Evolutionary conservation across 345 rosid species (phyloP), one percentile per base, ranked within the genome.

Genomic region (Aquilaria sinensis): DNA sequence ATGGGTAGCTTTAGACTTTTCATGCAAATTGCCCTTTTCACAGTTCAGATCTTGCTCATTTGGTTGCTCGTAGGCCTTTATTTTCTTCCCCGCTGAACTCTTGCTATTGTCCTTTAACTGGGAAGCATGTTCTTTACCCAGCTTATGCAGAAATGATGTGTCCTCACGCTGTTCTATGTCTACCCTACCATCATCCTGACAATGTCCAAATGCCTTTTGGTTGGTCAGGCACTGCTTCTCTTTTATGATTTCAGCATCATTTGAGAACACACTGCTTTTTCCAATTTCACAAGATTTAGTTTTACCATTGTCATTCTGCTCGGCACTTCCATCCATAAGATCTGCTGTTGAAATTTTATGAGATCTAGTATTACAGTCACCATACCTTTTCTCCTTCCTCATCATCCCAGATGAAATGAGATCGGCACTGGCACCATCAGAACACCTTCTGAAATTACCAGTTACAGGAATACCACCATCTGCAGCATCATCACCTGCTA

Each of bases 1-100:
- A 56, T 58, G 43, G 55, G 61, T 70, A n/a, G 31, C 12, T 30
- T 32, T 60, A 47, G 64, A 52, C 63, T 62, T 68, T 49, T 63
- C 64, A 60, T 70, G 70, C 60, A 66, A 15, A 16, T 31, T 23
- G 23, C 63, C 72, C 77, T 77, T 71, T 62, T 52, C 65, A 10
- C 57, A 53, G 67, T 51, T 15, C 37, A 54, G 48, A 51, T 37
- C 71, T 53, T 58, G 67, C 53, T 53, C 69, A 49, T 59, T 67
- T 14, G 23, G 58, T 59, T 66, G 14, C 32, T 70, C 70, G 53
- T 48, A 12, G 48, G 56, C 51, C 72, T 74, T 77, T 37, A 51
- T 61, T 56, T 52, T 64, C 48, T 64, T 77, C 11, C 69, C 59
- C 8, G 57, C 62, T 41, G 65, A 68, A 62, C 47, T 66, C 61